Evolutionary conservation across 2,329 filamentous ascomycete species (phyloP).

Genomic region (Macrophomina phaseolina): DNA sequence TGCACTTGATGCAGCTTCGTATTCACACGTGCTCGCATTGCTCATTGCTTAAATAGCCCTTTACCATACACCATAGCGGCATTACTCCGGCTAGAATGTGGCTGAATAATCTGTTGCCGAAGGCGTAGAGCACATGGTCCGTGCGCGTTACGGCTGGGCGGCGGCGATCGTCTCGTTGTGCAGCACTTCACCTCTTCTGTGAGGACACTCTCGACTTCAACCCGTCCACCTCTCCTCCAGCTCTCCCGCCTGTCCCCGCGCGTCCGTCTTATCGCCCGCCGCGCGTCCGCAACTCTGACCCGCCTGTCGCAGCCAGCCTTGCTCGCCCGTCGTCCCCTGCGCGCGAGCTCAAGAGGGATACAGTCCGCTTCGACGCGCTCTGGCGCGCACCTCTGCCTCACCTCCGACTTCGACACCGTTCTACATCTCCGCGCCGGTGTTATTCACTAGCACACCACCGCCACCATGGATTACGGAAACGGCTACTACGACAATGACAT

Average conservation of each 20-base stretch:
- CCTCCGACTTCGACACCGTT: conserved; percentile 5
- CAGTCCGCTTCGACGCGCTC: conserved; percentile 18
- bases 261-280: neutral
- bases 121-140: neutral
- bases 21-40: no score
- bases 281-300: neutral
- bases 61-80: neutral
- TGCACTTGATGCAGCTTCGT: no score
- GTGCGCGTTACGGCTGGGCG: conserved; percentile 15
- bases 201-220: conserved; percentile 20
- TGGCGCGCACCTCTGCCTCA: conserved; percentile 19
- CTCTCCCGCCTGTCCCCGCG: conserved; percentile 9
- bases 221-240: conserved; percentile 2
- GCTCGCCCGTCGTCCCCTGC: conserved; percentile 8
- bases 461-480: conserved; percentile 59
- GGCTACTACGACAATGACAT: conserved; percentile 63
- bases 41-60: no score
- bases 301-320: neutral
- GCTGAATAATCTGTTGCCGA: conserved; percentile 1
- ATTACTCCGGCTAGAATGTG: neutral
- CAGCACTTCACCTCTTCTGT: conserved; percentile 21
- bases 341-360: conserved; percentile 17
- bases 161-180: conserved; percentile 16
- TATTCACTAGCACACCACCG: conserved; percentile 3
- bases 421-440: neutral